These are phyloP conservation scores for Geotrichum fermentans DNA, from an alignment of 1,139 yeast genomes.

Conservation along the genomic window DNA sequence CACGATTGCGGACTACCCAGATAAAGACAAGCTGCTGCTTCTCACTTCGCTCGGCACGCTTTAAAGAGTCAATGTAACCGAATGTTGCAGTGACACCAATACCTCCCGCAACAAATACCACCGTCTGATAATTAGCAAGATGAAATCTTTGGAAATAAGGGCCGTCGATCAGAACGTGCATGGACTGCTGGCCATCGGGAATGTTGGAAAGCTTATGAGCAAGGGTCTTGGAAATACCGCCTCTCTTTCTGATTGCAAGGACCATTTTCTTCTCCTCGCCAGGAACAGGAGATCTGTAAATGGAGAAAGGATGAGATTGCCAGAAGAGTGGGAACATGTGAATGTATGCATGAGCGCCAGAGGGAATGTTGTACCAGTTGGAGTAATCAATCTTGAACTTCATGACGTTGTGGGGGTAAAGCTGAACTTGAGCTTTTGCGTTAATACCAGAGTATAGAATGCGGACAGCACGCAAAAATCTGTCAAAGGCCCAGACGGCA, in stretches of 20 bases:
- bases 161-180: conserved; percentile 48
- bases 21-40: conserved; percentile 41
- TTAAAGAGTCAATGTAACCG: conserved; percentile 29
- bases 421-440: conserved; percentile 37
- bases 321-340: conserved; percentile 46
- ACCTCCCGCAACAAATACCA: conserved; percentile 56
- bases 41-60: conserved; percentile 22
- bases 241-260: conserved; percentile 36
- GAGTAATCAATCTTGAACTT: conserved; percentile 30
- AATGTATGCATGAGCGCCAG: conserved; percentile 58
- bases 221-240: conserved; percentile 30
- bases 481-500: conserved; percentile 41
- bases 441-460: conserved; percentile 41
- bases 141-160: conserved; percentile 53
- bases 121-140: conserved; percentile 46
- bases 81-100: conserved; percentile 58
- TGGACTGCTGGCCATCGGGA: conserved; percentile 4
- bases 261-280: conserved; percentile 29
- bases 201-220: conserved; percentile 15
- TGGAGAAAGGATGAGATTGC: conserved; percentile 69
- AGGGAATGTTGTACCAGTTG: conserved; percentile 41
- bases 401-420: conserved; percentile 28
- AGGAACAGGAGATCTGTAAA: conserved; percentile 35
- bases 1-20: conserved; percentile 51
- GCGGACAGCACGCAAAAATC: conserved; percentile 37